Evolutionary conservation across 2,329 filamentous ascomycete genomes (phyloP), one percentile per base, ranked within the genome.

Genomic region (Geosmithia flava): DNA sequence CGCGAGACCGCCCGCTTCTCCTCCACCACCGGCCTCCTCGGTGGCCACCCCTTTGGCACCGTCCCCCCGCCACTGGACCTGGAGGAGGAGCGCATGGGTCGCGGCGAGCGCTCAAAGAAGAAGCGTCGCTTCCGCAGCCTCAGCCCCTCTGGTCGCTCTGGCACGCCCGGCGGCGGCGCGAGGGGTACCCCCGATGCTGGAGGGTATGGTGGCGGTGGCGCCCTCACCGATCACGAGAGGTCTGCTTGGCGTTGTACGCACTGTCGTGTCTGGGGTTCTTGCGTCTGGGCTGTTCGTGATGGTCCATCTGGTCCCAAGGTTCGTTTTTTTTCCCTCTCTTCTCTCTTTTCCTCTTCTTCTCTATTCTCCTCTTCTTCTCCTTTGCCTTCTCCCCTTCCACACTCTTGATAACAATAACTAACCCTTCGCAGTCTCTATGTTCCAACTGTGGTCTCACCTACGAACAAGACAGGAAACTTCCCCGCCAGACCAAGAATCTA

Each of bases 241-340:
- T 72, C 78, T 53, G 81, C 75, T 42, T 98, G 93, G 93, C 79
- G 87, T 52, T 98, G 93, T 67, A 72, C 73, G 43, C 91, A 97
- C 65, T 98, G 93, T 64, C 75, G 76, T 51, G 81, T 96, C 33
- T 91, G 86, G 81, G 93, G 91, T 16, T 83, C 83, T 45, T 85
- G 88, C 27, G 88, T 96, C 8, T 98, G 93, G 93, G 90, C 87
- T 45, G 91, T 97, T 3, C 76, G 93, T 57, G 90, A 97, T 66
- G 93, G 93, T 20, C 93, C 93, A 15, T 73, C 78, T 48, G 91
- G 90, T 48, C 78, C 86, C 53, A 84, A 87, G 66, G 87, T 93
- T 62, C 16, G 42, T 52, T 44, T 29, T 51, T 8, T 8, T 50
- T 48, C 42, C 47, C 53, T 51, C 55, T 46, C 2, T 42, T 49